These are phyloP conservation scores for Neurospora intermedia DNA, from an alignment of 495 filamentous ascomycete species.

Conservation along the genomic window DNA sequence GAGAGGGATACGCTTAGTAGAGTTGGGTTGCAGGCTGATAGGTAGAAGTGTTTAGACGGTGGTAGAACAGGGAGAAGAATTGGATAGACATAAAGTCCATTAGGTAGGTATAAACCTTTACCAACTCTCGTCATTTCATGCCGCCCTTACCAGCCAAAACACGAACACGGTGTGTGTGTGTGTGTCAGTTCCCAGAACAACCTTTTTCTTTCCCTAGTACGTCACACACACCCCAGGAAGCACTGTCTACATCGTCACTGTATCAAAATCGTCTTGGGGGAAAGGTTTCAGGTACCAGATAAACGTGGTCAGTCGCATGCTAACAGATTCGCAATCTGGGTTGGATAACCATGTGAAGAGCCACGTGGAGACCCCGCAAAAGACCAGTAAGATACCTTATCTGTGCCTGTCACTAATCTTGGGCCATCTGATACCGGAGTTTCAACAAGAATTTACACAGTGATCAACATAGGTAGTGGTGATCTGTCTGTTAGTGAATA, in stretches of 20 bases:
- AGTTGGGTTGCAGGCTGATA: neutral
- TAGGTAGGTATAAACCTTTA: neutral
- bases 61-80: neutral
- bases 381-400: neutral
- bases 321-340: neutral
- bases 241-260: neutral
- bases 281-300: neutral
- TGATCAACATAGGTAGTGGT: neutral
- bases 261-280: neutral
- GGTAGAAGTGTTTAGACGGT: neutral
- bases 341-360: fast-evolving
- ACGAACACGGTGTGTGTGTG: no score
- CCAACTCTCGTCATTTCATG: neutral
- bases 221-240: neutral
- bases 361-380: neutral
- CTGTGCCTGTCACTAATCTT: neutral
- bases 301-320: neutral
- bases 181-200: no score
- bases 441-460: neutral
- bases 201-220: neutral
- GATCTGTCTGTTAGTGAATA: neutral
- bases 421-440: neutral
- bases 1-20: neutral
- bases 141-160: neutral
- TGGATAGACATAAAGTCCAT: neutral